Evolutionary conservation across 306 rosid genomes (phyloP).

Genomic region (Erythrophleum fordii): DNA sequence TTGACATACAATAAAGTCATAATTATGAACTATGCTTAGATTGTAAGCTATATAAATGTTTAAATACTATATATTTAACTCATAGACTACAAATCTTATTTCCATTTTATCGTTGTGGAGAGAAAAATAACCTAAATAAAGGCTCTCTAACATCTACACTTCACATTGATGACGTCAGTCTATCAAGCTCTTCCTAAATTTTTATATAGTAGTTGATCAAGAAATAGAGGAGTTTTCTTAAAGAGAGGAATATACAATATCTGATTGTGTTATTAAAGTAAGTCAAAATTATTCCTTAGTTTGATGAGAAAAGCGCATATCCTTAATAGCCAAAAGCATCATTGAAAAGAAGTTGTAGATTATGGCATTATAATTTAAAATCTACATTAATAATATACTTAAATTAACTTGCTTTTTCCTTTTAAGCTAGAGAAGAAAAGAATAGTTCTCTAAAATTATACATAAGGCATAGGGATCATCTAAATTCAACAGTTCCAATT

Average conservation of each 20-base stretch:
- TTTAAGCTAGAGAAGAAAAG: conserved; percentile 25
- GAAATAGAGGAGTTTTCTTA: conserved; percentile 2
- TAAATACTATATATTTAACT: background rate
- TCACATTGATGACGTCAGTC: background rate
- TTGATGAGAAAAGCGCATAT: conserved; percentile 58
- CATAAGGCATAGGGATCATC: background rate
- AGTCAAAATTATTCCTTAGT: conserved; percentile 40
- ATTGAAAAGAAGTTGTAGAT: background rate
- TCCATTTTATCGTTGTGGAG: background rate
- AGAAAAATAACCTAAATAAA: background rate
- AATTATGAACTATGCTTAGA: conserved; percentile 7
- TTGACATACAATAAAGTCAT: background rate
- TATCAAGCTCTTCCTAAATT: background rate
- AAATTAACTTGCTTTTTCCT: conserved; percentile 12
- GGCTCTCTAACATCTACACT: background rate
- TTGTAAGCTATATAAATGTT: background rate
- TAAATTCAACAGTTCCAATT: background rate
- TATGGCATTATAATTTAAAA: background rate
- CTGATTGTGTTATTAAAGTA: conserved; percentile 31
- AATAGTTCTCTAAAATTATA: background rate
- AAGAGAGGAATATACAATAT: conserved; percentile 38
- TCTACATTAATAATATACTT: background rate
- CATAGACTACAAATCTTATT: background rate
- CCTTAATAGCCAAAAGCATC: conserved; percentile 26
- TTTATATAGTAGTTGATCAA: background rate